Conservation (phyloP, 768 basidiomycete genomes). For the Serendipita sp. region DNA sequence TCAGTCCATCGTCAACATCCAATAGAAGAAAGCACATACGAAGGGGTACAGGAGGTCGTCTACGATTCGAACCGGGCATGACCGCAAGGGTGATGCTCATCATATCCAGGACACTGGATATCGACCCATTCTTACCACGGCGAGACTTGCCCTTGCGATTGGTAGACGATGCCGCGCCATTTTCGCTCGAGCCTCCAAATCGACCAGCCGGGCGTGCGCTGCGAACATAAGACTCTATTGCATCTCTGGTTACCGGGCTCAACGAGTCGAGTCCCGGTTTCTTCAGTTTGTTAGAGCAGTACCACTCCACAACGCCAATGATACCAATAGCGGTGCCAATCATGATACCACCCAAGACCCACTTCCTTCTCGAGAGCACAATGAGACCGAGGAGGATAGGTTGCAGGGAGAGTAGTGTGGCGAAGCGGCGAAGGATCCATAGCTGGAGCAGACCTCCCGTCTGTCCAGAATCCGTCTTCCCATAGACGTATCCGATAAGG, state of each 20-base stretch:
- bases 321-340: slow-evolving; percentile 37
- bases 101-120: slow-evolving; percentile 72
- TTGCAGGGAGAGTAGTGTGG: slow-evolving; percentile 52
- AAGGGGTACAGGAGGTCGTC: slow-evolving; percentile 41
- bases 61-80: slow-evolving; percentile 37
- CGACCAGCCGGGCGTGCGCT: slow-evolving; percentile 23
- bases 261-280: slow-evolving; percentile 33
- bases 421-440: slow-evolving; percentile 59
- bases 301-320: slow-evolving; percentile 43
- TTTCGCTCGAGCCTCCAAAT: slow-evolving; percentile 24
- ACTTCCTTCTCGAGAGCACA: slow-evolving; percentile 45
- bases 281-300: slow-evolving; percentile 33
- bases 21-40: slow-evolving; percentile 28
- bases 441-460: slow-evolving; percentile 60
- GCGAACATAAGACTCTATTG: slow-evolving; percentile 35
- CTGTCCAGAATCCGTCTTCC: slow-evolving; percentile 44
- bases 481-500: slow-evolving; percentile 63
- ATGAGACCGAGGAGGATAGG: slow-evolving; percentile 62
- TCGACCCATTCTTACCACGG: slow-evolving; percentile 37
- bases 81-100: slow-evolving; percentile 66
- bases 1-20: slow-evolving; percentile 1
- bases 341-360: slow-evolving; percentile 55
- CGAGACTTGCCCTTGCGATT: slow-evolving; percentile 21
- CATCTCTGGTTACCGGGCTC: slow-evolving; percentile 38
- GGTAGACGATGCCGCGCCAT: slow-evolving; percentile 28